Base-by-base conservation (phyloP, 768 basidiomycete genomes). In the Termitomyces heimii region DNA sequence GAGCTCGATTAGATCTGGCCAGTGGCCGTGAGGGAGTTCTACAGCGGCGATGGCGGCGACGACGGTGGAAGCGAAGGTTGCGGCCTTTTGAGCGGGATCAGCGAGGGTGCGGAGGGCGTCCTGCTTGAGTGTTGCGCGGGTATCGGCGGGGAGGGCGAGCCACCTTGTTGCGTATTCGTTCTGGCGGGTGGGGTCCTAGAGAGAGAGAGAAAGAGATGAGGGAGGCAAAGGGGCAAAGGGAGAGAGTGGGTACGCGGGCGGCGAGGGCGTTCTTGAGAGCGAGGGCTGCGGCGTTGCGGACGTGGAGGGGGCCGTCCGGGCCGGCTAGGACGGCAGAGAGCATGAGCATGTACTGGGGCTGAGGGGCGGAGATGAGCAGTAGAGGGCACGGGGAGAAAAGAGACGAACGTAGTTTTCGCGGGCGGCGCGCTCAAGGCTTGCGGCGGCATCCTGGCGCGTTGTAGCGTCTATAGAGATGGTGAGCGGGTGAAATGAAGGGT, bases 191-290 rank as follows among this genome's bases (percentile, higher is more conserved):
- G 75, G 65, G 60, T 94, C 92, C 90, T 98, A 68, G 62, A 65
- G 58, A 62, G 54, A 46, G 59, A 32, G 52, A 56, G 63, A 66
- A 39, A 26, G n/a, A n/a, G n/a, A n/a, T n/a, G n/a, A n/a, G n/a
- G n/a, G n/a, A n/a, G n/a, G n/a, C n/a, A n/a, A n/a, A 32, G 32
- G 28, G n/a, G 8, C 59, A 67, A 54, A 45, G 47, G 53, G 59
- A 35, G 42, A 65, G 56, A 55, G 44, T 53, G 55, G 92, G 73
- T 77, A 98, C 96, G 66, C 92, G 80, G 59, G 95, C 93, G 34
- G 88, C 83, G 57, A 99, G 74, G 59, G 94, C 83, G 72, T 99
- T 99, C 83, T 98, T 99, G 73, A 99, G 78, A 20, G 96, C 95
- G 52, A 99, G 80, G 70, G 93, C 94, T 24, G 97, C 95, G n/a